Conservation (phyloP, 805 yeast genomes). For the Kuraishia molischiana region DNA sequence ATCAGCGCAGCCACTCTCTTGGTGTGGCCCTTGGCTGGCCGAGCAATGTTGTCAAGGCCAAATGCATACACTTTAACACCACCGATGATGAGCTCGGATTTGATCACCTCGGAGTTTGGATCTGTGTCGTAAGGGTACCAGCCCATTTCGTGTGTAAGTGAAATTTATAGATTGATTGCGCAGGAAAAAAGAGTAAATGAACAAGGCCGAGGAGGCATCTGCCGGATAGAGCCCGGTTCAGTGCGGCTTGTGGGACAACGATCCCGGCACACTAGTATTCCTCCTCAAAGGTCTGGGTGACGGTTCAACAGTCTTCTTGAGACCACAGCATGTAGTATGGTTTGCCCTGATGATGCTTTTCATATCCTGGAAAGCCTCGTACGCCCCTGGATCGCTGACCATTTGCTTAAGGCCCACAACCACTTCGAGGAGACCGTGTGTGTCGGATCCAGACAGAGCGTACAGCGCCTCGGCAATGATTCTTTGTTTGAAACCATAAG, state of each 20-base stretch:
- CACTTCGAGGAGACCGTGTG: background rate
- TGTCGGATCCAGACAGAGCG: background rate
- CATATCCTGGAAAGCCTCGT: background rate
- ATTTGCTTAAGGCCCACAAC: background rate
- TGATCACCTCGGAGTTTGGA: background rate
- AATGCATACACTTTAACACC: constrained; percentile 36
- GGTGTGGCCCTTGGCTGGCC: constrained; percentile 8
- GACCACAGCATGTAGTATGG: no score
- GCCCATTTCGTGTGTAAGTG: no score
- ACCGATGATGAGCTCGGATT: constrained; percentile 19
- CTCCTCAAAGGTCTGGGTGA: no score
- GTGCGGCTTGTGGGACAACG: no score
- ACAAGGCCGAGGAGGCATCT: no score
- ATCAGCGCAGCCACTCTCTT: constrained; percentile 27
- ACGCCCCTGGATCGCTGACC: background rate
- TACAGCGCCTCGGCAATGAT: background rate
- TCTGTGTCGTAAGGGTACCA: background rate
- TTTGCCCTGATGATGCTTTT: no score
- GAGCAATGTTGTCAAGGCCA: constrained; percentile 25
- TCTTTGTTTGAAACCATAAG: background rate
- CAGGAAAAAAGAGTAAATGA: no score
- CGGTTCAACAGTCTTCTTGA: no score
- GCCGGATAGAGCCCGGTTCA: no score
- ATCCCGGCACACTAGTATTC: no score
- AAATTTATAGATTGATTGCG: no score